phyloP scores from a whole-genome alignment of 2,329 filamentous ascomycete genomes.

The Tolypocladium tropicale region DNA sequence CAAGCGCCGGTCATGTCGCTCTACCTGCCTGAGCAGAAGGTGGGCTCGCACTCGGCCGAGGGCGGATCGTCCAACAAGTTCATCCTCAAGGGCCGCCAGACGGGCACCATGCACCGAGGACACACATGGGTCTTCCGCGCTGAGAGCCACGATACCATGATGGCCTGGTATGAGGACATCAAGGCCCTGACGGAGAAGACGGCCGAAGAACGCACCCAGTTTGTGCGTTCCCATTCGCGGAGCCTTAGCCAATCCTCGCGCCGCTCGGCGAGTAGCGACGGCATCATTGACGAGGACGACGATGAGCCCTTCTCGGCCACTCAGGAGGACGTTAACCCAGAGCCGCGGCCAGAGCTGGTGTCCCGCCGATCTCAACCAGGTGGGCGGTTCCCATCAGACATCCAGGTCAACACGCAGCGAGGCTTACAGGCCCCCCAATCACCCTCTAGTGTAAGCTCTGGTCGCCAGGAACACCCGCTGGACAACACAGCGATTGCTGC shows the following conservation, averaged over 20 bases:
- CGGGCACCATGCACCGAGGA: conserved; percentile 79
- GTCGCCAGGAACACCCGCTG: conserved; percentile 28
- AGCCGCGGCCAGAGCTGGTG: conserved; percentile 37
- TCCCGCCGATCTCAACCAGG: conserved; percentile 74
- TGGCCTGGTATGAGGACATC: conserved; percentile 93
- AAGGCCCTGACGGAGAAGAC: conserved; percentile 80
- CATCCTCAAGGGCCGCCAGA: conserved; percentile 91
- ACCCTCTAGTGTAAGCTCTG: conserved; percentile 73
- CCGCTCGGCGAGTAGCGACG: conserved; percentile 60
- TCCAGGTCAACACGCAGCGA: conserved; percentile 69
- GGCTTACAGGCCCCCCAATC: conserved; percentile 72
- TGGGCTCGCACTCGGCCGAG: conserved; percentile 79
- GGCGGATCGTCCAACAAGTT: conserved; percentile 92
- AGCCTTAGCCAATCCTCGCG: conserved; percentile 61
- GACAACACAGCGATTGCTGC: conserved; percentile 52
- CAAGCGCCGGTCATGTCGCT: conserved; percentile 94
- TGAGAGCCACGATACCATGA: conserved; percentile 82
- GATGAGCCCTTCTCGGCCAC: conserved; percentile 50
- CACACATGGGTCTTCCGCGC: conserved; percentile 65
- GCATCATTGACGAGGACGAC: conserved; percentile 65
- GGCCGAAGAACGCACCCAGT: conserved; percentile 78
- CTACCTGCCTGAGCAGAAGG: conserved; percentile 87
- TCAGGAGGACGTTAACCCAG: conserved; percentile 33
- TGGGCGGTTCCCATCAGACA: conserved; percentile 92
- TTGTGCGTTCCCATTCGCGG: conserved; percentile 72